Conservation (phyloP, 495 filamentous ascomycete species). For the Friedmanniomyces simplex region DNA sequence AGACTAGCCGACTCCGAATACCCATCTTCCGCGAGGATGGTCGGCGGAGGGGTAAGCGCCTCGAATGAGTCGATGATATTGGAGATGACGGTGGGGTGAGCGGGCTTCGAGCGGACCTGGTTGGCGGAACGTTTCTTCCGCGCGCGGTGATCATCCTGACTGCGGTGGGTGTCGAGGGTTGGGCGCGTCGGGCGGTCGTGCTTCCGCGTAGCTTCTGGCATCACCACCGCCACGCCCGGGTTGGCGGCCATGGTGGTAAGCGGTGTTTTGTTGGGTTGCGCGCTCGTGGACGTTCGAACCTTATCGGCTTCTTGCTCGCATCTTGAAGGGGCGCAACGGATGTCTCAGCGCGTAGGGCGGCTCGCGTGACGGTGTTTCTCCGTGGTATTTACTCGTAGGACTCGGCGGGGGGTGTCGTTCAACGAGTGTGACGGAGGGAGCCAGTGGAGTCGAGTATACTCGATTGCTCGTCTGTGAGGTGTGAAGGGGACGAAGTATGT, state of each 20-base stretch:
- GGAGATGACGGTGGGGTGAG: constrained; percentile 87
- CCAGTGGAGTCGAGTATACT: too few species aligned
- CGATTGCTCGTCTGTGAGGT: too few species aligned
- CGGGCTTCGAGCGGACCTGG: constrained; percentile 43
- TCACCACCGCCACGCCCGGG: background rate
- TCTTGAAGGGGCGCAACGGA: background rate
- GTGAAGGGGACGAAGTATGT: background rate
- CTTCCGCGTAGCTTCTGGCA: background rate
- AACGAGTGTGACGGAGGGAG: too few species aligned
- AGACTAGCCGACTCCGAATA: constrained; percentile 1
- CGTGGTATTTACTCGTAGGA: background rate
- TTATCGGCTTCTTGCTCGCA: background rate
- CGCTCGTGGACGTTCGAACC: background rate
- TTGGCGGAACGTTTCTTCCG: constrained; percentile 29
- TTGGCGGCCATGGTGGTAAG: background rate
- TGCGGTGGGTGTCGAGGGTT: background rate
- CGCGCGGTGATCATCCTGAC: background rate
- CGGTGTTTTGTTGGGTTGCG: background rate
- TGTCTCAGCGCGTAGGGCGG: too few species aligned
- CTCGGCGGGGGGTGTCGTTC: too few species aligned
- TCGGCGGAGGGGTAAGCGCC: constrained; percentile 26
- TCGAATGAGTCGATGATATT: constrained; percentile 87
- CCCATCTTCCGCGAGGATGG: background rate
- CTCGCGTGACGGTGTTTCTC: background rate
- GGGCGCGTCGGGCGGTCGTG: background rate